These are phyloP conservation scores for Naegleria fowleri DNA, from an alignment of 208 protist species.

Conservation along the genomic window DNA sequence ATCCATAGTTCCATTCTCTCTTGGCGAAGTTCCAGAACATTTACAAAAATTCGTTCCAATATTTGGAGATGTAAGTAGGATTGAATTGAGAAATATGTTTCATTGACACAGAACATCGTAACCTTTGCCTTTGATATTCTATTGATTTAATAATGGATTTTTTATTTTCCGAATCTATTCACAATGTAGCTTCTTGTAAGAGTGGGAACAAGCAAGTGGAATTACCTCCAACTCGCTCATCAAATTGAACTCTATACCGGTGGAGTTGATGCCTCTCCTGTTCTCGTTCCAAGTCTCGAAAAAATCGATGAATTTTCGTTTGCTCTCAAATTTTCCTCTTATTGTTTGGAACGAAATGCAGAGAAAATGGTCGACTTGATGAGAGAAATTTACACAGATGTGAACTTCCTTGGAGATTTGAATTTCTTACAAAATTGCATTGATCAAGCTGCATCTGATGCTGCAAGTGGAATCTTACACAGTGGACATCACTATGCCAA, in stretches of 20 bases:
- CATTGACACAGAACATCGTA: too few relatives aligned
- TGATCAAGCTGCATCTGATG: background rate
- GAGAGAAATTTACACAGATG: background rate
- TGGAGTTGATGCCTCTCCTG: background rate
- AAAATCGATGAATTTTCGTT: background rate
- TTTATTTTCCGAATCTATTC: background rate
- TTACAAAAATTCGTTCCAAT: background rate
- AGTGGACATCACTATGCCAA: background rate
- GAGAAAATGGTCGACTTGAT: background rate
- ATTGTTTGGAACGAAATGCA: constrained; percentile 21
- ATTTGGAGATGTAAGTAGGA: background rate
- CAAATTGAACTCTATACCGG: constrained; percentile 24
- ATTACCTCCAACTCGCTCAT: background rate
- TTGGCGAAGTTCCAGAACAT: background rate
- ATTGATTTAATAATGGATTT: background rate
- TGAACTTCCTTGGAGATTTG: background rate
- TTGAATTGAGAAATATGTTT: too few relatives aligned
- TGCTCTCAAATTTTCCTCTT: background rate
- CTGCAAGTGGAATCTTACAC: background rate
- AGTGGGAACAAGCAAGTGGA: background rate
- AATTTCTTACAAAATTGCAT: background rate
- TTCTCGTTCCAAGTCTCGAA: background rate
- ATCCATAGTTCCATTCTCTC: background rate
- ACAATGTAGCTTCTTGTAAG: background rate
- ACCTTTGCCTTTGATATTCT: background rate